Base-by-base conservation (phyloP, 2,329 filamentous ascomycete genomes). In the Pyrenochaeta sp. region DNA sequence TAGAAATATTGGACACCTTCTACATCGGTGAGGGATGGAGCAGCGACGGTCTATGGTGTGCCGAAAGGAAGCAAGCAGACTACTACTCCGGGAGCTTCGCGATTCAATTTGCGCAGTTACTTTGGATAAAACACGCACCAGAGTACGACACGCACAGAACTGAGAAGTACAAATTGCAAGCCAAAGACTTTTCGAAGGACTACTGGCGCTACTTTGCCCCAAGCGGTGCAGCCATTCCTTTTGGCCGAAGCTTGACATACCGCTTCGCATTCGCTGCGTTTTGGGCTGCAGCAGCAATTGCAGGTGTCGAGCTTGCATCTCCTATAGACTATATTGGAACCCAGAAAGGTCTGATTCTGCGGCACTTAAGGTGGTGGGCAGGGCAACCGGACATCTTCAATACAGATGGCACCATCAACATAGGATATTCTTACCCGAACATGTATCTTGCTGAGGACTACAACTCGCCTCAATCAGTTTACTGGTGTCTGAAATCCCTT, bases 1-100 rank as follows among this genome's bases (percentile, higher is more conserved):
- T 79, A 0, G 44, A 55, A 0, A 57, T 69, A 0, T 48, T 79
- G 0, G 75, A 79, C 23, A 59, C 61, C 0, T 79, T 78, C 43
- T 74, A 76, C 23, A 49, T 76, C 0, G 53, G 48, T 0, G 65
- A 74, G 4, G 77, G 76, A 0, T 79, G 77, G 77, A 73, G 73
- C 0, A 68, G 62, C 2, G 77, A 80, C 26, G 77, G 77, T 0
- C 38, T 61, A 0, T 79, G 72, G 77, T 60, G 55, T 13, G 43
- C 55, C 4, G 47, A 62, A 53, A 28, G 68, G 46, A 11, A 50
- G 24, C 76, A 79, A 32, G 75, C 69, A 0, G 77, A 79, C 38
- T 79, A 79, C 51, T 80, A 80, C 42, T 78, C 76, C 2, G 76
- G 77, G 0, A 79, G 77, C 26, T 80, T 79, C 37, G 77, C 77